Percentiles rank a stretch among this genome's conserved stretches.
Evolutionary conservation across 2,329 filamentous ascomycete species (phyloP).

Genomic region (Colletotrichum theobromicola): DNA sequence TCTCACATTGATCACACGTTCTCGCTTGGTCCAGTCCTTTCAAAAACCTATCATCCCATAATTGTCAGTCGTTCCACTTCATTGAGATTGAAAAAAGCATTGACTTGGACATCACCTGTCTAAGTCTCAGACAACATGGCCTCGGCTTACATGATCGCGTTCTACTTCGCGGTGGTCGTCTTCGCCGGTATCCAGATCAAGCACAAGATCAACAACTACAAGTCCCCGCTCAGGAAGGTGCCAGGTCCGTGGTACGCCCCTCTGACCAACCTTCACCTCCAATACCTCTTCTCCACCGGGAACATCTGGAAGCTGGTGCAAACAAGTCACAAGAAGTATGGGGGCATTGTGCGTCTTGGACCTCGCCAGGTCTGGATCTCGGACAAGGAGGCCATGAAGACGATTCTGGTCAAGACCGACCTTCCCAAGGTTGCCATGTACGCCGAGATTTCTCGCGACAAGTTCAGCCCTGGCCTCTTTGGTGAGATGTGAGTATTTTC

Average conservation of each 20-base stretch:
- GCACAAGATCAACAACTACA: slow-evolving; percentile 1
- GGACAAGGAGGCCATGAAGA: slow-evolving; percentile 25
- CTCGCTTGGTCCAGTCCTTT: background rate
- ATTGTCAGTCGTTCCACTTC: background rate
- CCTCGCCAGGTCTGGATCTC: slow-evolving; percentile 28
- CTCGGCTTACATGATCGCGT: background rate
- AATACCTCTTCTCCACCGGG: slow-evolving; percentile 25
- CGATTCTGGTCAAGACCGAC: slow-evolving; percentile 24
- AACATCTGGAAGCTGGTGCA: slow-evolving; percentile 27
- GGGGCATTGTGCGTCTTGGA: slow-evolving; percentile 23
- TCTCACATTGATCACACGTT: background rate
- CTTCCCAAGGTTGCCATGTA: slow-evolving; percentile 29
- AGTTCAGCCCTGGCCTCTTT: slow-evolving; percentile 24
- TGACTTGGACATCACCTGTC: background rate
- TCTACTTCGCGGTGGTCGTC: background rate
- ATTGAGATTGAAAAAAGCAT: background rate
- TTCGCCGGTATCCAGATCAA: background rate
- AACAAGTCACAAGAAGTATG: slow-evolving; percentile 22
- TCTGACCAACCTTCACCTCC: slow-evolving; percentile 23
- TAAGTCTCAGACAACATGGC: background rate
- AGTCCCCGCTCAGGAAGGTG: slow-evolving; percentile 15
- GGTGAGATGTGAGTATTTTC: slow-evolving; percentile 24
- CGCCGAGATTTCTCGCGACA: slow-evolving; percentile 24
- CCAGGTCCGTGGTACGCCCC: slow-evolving; percentile 26
- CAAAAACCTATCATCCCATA: background rate